Conservation (phyloP, 2,329 filamentous ascomycete species). For the Neonectria hederae region DNA sequence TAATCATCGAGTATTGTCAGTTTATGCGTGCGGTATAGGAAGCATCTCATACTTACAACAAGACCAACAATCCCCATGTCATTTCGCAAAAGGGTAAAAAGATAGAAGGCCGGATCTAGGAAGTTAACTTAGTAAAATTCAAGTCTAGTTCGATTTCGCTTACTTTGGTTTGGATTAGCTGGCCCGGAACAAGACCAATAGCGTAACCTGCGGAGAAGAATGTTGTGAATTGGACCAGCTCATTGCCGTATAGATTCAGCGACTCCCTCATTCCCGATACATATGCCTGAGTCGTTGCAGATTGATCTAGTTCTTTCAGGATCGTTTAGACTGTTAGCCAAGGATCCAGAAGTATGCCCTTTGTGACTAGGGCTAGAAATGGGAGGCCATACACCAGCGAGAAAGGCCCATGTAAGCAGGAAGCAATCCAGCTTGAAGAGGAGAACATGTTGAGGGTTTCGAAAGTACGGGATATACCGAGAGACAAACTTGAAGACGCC, state of each 20-base stretch:
- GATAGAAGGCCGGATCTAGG: slow-evolving; percentile 49
- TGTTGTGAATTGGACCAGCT: slow-evolving; percentile 62
- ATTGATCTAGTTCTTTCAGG: slow-evolving; percentile 51
- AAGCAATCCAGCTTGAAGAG: slow-evolving; percentile 48
- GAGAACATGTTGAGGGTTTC: slow-evolving; percentile 45
- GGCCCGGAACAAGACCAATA: slow-evolving; percentile 54
- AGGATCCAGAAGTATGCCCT: neutral
- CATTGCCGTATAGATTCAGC: slow-evolving; percentile 54
- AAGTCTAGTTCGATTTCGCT: neutral
- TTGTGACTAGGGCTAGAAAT: neutral
- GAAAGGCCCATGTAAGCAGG: slow-evolving; percentile 49
- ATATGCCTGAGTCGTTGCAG: slow-evolving; percentile 48
- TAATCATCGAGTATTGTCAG: slow-evolving; percentile 7
- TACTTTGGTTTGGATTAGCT: slow-evolving; percentile 50
- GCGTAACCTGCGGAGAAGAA: slow-evolving; percentile 70
- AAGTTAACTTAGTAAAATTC: neutral
- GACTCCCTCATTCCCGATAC: slow-evolving; percentile 50
- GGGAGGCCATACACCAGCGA: slow-evolving; percentile 41
- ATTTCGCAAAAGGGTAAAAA: slow-evolving; percentile 53
- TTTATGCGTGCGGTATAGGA: neutral
- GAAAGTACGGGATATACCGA: slow-evolving; percentile 38
- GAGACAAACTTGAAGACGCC: slow-evolving; percentile 34
- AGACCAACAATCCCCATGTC: slow-evolving; percentile 43
- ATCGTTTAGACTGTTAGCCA: slow-evolving; percentile 21
- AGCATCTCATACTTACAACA: slow-evolving; percentile 29